phyloP scores from a whole-genome alignment of 1,139 yeast species.

The Candida sp. region DNA sequence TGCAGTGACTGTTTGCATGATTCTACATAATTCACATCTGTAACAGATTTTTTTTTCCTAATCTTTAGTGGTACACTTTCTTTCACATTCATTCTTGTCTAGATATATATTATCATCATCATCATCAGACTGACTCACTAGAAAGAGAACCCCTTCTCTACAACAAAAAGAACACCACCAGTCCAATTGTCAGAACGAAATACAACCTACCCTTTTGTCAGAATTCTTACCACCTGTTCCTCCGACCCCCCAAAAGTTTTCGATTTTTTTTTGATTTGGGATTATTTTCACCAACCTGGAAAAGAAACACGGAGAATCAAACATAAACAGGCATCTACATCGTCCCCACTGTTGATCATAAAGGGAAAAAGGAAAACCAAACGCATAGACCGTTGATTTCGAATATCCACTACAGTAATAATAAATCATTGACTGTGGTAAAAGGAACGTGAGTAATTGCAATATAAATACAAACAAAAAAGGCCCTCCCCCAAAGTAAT shows the following conservation, averaged over 20 bases:
- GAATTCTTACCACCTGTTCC: no score
- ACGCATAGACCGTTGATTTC: not conserved
- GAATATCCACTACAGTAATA: not conserved
- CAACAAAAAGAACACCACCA: no score
- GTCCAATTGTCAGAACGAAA: no score
- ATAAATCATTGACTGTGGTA: not conserved
- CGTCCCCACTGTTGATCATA: not conserved
- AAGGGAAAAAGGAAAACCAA: not conserved
- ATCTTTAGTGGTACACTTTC: not conserved
- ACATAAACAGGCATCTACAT: not conserved
- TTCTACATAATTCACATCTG: not conserved
- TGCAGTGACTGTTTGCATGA: constrained; percentile 1
- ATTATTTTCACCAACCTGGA: not conserved
- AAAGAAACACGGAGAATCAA: not conserved
- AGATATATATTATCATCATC: no score
- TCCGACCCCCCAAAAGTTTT: no score
- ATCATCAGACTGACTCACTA: no score
- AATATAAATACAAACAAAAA: not conserved
- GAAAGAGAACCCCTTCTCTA: no score
- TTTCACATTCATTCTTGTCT: not conserved
- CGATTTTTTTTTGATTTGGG: not conserved
- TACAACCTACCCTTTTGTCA: no score
- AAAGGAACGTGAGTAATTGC: not conserved
- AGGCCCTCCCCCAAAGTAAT: not conserved
- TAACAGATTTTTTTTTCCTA: not conserved